phyloP scores from a whole-genome alignment of 75 land plant species.

The Cupressus sempervirens region DNA sequence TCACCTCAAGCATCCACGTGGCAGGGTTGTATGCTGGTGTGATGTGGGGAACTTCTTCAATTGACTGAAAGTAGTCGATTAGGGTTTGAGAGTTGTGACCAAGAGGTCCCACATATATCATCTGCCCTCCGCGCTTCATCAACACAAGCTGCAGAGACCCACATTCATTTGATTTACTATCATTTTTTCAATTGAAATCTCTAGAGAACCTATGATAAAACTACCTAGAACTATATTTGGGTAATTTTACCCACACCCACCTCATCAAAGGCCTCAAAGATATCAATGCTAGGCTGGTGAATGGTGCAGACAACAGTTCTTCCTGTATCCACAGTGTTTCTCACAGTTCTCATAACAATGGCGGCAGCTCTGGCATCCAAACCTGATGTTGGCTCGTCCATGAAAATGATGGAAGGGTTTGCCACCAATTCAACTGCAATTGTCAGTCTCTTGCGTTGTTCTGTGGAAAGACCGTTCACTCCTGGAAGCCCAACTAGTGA shows the following conservation, averaged over 20 bases:
- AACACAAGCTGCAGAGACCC: slow-evolving; percentile 24
- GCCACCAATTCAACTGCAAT: slow-evolving; percentile 21
- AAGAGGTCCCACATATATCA: slow-evolving; percentile 43
- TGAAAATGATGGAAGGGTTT: slow-evolving; percentile 23
- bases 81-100: slow-evolving; percentile 42
- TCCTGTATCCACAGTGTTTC: slow-evolving; percentile 23
- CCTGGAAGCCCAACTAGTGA: slow-evolving; percentile 35
- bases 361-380: slow-evolving; percentile 9
- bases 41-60: slow-evolving; percentile 19
- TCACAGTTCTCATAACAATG: slow-evolving; percentile 5
- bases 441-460: slow-evolving; percentile 21
- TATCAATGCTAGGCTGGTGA: slow-evolving; percentile 12
- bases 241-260: neutral
- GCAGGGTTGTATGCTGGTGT: slow-evolving; percentile 47
- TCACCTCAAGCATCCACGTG: slow-evolving; percentile 58
- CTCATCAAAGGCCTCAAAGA: slow-evolving; percentile 25
- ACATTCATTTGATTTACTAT: neutral
- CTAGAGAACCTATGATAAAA: too few species aligned
- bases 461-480: slow-evolving; percentile 32
- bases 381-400: slow-evolving; percentile 24
- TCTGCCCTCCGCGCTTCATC: slow-evolving; percentile 47
- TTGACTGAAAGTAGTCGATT: slow-evolving; percentile 46
- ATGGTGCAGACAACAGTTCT: slow-evolving; percentile 9
- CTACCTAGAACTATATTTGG: too few species aligned
- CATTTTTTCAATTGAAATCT: neutral